Evolutionary conservation across 1,284 basidiomycete genomes (phyloP), one percentile per base, ranked within the genome.

Genomic region (Cryptococcus sp.): DNA sequence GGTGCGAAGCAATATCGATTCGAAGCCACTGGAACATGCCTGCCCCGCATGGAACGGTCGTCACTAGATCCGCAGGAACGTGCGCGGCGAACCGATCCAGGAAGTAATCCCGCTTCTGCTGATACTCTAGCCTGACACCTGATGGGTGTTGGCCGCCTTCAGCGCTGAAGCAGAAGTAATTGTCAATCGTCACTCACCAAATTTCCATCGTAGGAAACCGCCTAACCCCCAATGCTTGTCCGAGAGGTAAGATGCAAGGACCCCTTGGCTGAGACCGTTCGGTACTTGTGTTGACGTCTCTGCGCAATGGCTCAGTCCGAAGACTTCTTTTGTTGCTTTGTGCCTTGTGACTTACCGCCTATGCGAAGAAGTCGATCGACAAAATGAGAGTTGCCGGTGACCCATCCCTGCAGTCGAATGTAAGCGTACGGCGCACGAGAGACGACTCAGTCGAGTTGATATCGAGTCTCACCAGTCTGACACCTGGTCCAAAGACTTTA

Each of bases 241-340:
- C 5, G 58, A 59, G 16, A 59, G 53, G 48, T 59, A 59, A 4
- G 53, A 55, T 15, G 58, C 53, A 27, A 59, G 45, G 6, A 59
- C 58, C 45, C 78, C 74, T 68, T 82, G 81, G 39, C 79, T 80
- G 63, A 82, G 76, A 47, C 78, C 81, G 69, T 81, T 79, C 17
- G 81, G 79, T 52, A 80, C 78, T 67, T 81, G 80, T 7, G 81
- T 81, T 19, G 78, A 79, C 20, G 78, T 78, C 67, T 82, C 80
- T 61, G 76, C 31, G 31, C 31, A 2, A 13, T 35, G 2, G 31
- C 2, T 22, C 17, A 66, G 38, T 25, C 64, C 55, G 57, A 74
- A 68, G 50, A 78, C 39, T 35, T 35, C 47, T 22, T 19, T 19
- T 1, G 19, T 10, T 22, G 42, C 49, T 22, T 17, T n/a, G 27